Evolutionary conservation across 2,329 filamentous ascomycete species (phyloP), one percentile per base, ranked within the genome.

Genomic region (Ophiocordyceps australis): DNA sequence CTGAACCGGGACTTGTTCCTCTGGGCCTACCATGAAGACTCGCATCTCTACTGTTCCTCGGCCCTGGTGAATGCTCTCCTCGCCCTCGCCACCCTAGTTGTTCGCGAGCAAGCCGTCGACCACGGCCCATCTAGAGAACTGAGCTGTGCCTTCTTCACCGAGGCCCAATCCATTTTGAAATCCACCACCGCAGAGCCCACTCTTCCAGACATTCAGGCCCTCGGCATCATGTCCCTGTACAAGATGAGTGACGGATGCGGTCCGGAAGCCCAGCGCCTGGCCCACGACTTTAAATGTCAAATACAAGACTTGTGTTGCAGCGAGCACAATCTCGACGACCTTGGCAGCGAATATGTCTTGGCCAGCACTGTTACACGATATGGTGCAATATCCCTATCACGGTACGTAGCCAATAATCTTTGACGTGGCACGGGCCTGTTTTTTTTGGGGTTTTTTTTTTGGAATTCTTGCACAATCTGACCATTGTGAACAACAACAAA

Each of bases 31-130:
- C 17, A 28, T 8, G 14, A 12, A 7, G 32, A 30, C n/a, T 19
- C 20, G 11, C 17, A 8, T 3, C 28, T 26, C 5, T 35, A 29
- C 19, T 32, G 32, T 23, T 35, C 32, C 2, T 19, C 28, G 4
- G 26, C 32, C 4, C 32, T 35, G 4, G 30, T 32, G n/a, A 28
- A 35, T 12, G 24, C 30, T 2, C 24, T 32, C 8, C 17, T 35
- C 10, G 28, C 28, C 19, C 20, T 35, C 8, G 14, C 30, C 1
- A 32, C 17, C 5, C 20, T 23, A 5, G 23, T 30, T 5, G 23
- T 30, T 9, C 20, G 28, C 20, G 28, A 29, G 20, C 12, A 14
- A 6, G 12, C 25, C 5, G n/a, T 23, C 15, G 14, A 22, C 2
- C 24, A 25, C 5, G 27, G 27, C 9, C 25, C 21, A 25, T 26